These are phyloP conservation scores for Cytidiella melzeri DNA, from an alignment of 768 basidiomycete genomes.

Conservation along the genomic window DNA sequence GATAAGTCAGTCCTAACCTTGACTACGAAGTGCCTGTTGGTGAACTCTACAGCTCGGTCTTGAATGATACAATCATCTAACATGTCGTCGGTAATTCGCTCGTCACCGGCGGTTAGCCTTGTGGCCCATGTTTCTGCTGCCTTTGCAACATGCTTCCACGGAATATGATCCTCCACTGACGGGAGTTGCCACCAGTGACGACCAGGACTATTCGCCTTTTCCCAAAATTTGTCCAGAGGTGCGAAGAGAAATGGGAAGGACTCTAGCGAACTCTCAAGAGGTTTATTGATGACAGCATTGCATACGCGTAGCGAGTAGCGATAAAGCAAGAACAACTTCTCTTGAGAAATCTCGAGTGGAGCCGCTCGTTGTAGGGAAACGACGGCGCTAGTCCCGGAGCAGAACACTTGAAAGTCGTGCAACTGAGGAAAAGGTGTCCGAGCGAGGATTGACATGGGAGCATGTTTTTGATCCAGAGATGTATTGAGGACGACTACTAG, in stretches of 20 bases:
- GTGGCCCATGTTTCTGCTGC: slow-evolving; percentile 48
- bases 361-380: slow-evolving; percentile 41
- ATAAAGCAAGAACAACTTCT: slow-evolving; percentile 43
- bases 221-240: slow-evolving; percentile 44
- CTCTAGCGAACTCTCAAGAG: slow-evolving; percentile 47
- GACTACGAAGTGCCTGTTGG: slow-evolving; percentile 57
- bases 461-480: slow-evolving; percentile 31
- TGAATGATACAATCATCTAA: slow-evolving; percentile 65
- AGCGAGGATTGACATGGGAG: slow-evolving; percentile 62
- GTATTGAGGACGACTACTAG: slow-evolving; percentile 39
- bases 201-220: slow-evolving; percentile 16
- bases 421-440: slow-evolving; percentile 59
- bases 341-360: slow-evolving; percentile 42
- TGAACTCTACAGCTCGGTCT: slow-evolving; percentile 73
- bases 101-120: slow-evolving; percentile 34
- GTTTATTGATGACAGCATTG: slow-evolving; percentile 62
- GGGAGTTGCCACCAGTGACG: slow-evolving; percentile 23
- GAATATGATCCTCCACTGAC: slow-evolving; percentile 42
- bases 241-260: slow-evolving; percentile 62
- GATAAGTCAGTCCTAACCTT: slow-evolving; percentile 59
- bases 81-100: slow-evolving; percentile 36
- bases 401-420: slow-evolving; percentile 53
- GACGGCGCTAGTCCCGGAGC: slow-evolving; percentile 37
- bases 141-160: slow-evolving; percentile 55
- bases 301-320: slow-evolving; percentile 59